Percentiles rank a stretch among this genome's conserved stretches.
These are phyloP conservation scores for Pisolithus microcarpus DNA, from an alignment of 768 basidiomycete species.

Conservation along the genomic window DNA sequence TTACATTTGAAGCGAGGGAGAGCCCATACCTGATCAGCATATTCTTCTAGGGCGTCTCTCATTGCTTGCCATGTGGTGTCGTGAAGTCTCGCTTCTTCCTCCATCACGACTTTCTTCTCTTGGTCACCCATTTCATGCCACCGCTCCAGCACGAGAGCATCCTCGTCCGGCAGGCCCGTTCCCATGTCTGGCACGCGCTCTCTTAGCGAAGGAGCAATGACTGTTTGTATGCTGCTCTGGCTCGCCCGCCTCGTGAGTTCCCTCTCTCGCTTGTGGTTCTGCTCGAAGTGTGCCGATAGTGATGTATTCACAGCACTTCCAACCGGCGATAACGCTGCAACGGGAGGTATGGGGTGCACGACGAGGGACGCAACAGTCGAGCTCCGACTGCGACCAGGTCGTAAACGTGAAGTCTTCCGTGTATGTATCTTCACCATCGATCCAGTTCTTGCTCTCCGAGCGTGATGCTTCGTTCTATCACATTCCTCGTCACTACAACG, in stretches of 20 bases:
- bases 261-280: conserved; percentile 7
- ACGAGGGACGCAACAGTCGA: conserved; percentile 61
- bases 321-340: conserved; percentile 9
- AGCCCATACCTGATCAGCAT: conserved; percentile 49
- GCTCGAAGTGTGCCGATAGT: conserved; percentile 7
- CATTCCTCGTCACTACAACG: conserved; percentile 27
- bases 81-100: conserved; percentile 45
- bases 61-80: conserved; percentile 54
- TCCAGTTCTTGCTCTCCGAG: conserved; percentile 4
- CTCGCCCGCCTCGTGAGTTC: conserved; percentile 44
- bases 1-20: neutral
- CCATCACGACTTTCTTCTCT: conserved; percentile 23
- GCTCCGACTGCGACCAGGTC: conserved; percentile 44
- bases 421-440: conserved; percentile 27
- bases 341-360: conserved; percentile 19
- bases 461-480: conserved; percentile 4
- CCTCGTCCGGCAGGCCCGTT: conserved; percentile 2
- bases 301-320: neutral
- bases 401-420: conserved; percentile 24
- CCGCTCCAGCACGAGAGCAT: conserved; percentile 2
- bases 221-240: conserved; percentile 63
- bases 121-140: conserved; percentile 23
- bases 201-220: conserved; percentile 49
- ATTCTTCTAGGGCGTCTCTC: conserved; percentile 49
- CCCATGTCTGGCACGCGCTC: conserved; percentile 27